phyloP scores from a whole-genome alignment of 2,329 filamentous ascomycete species.

The Tolypocladium endophyticum region DNA sequence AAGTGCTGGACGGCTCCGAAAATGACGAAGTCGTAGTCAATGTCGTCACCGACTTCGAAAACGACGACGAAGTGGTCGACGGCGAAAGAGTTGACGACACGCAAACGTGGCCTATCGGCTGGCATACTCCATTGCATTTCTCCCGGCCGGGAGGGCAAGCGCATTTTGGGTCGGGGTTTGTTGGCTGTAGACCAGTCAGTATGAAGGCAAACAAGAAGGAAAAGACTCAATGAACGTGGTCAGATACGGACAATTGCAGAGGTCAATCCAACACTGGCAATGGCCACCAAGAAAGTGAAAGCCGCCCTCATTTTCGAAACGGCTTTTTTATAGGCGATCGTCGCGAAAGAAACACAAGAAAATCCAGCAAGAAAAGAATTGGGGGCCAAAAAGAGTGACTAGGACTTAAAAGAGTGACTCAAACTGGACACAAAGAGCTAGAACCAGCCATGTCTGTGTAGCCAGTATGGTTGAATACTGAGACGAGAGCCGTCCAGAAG shows the following conservation, averaged over 20 bases:
- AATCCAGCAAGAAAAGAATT: neutral
- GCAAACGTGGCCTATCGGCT: neutral
- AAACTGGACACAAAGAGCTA: neutral
- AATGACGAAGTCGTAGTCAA: neutral
- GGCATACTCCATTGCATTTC: neutral
- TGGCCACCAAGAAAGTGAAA: neutral
- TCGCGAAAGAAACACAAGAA: neutral
- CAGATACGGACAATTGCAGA: neutral
- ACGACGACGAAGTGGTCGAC: neutral
- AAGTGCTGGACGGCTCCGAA: neutral
- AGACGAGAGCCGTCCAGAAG: neutral
- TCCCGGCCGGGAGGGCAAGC: neutral
- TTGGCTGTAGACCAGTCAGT: neutral
- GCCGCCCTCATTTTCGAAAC: neutral
- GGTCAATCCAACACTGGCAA: neutral
- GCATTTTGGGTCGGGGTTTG: neutral
- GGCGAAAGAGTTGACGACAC: neutral
- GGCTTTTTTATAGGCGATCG: neutral
- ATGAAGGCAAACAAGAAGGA: neutral
- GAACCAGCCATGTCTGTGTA: neutral
- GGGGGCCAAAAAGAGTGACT: neutral
- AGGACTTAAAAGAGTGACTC: neutral
- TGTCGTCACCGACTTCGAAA: neutral
- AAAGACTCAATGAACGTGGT: neutral
- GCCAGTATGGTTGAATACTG: neutral